Percentiles rank a stretch among this genome's conserved stretches.
Conservation (phyloP, 2,329 filamentous ascomycete species). For the Aurifilum marmelostoma region DNA sequence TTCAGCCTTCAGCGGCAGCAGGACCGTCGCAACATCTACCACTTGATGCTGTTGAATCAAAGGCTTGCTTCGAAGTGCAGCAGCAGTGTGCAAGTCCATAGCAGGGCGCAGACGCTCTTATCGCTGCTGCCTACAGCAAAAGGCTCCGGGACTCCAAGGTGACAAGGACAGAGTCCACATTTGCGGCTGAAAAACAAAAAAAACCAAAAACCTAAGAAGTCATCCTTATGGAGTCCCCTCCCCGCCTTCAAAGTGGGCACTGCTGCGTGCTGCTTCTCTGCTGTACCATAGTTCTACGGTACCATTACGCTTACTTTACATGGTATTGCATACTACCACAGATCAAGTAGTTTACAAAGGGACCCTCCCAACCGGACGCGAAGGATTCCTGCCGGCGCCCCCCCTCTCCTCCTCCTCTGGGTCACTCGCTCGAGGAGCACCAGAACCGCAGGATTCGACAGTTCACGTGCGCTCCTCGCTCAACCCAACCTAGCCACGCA, state of each 20-base stretch:
- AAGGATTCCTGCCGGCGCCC: conserved; percentile 11
- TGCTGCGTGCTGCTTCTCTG: neutral
- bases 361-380: neutral
- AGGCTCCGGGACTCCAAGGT: neutral
- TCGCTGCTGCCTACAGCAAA: neutral
- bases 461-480: conserved; percentile 7
- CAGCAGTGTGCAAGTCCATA: too few relatives aligned
- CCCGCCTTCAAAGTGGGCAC: conserved; percentile 1
- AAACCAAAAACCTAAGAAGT: neutral
- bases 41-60: neutral
- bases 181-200: conserved; percentile 8
- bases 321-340: neutral
- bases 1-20: neutral
- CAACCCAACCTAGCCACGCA: conserved; percentile 6
- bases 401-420: neutral
- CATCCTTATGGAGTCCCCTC: conserved; percentile 4
- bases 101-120: neutral
- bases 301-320: neutral
- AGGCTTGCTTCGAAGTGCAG: too few relatives aligned
- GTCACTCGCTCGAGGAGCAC: neutral
- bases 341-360: neutral
- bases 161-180: neutral
- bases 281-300: neutral
- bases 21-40: neutral
- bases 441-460: neutral